These are phyloP conservation scores for Auriscalpium microsporum DNA, from an alignment of 768 basidiomycete species.

Conservation along the genomic window DNA sequence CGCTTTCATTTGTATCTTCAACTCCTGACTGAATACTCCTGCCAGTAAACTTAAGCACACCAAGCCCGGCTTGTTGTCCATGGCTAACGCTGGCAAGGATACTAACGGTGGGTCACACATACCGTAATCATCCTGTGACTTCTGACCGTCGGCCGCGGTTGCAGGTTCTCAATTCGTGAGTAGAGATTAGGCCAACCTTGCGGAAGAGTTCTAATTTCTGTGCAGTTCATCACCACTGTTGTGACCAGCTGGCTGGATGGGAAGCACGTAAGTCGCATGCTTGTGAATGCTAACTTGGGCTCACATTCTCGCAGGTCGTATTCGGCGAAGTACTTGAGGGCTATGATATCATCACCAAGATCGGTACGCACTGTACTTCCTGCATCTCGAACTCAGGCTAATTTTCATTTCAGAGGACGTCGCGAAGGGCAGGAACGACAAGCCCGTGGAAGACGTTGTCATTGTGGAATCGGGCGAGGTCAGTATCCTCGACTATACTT, in stretches of 20 bases:
- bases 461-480: conserved; percentile 91
- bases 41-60: conserved; percentile 91
- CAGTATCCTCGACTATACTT: conserved; percentile 8
- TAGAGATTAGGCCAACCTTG: neutral
- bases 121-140: neutral
- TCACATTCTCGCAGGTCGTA: conserved; percentile 51
- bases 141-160: conserved; percentile 5
- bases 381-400: conserved; percentile 5
- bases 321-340: conserved; percentile 91
- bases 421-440: conserved; percentile 60
- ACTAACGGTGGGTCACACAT: conserved; percentile 63
- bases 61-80: conserved; percentile 77
- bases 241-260: conserved; percentile 86
- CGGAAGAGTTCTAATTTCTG: conserved; percentile 1
- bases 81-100: conserved; percentile 91
- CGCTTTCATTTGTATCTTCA: neutral
- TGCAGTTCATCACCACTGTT: conserved; percentile 87
- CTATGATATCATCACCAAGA: conserved; percentile 73
- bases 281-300: neutral
- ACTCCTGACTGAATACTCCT: neutral
- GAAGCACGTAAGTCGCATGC: conserved; percentile 52
- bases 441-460: conserved; percentile 65
- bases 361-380: conserved; percentile 45
- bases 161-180: conserved; percentile 82
- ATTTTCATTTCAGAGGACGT: conserved; percentile 54